Conservation (phyloP, 2,329 filamentous ascomycete genomes). For the Trichoderma lentiforme region DNA sequence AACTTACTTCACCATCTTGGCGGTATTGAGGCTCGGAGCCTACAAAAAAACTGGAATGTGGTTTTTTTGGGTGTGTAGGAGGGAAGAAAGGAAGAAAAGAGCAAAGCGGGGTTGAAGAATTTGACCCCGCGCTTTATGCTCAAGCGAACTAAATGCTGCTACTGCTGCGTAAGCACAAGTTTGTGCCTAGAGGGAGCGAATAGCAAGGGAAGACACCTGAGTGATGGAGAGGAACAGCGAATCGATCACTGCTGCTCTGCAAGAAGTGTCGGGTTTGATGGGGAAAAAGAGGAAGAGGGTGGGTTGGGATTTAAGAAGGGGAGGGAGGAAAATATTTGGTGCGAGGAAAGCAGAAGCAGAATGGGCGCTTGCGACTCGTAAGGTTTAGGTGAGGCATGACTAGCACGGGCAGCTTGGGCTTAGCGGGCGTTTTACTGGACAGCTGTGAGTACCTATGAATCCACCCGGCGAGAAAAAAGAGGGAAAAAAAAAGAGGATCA, state of each 20-base stretch:
- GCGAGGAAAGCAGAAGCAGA: background rate
- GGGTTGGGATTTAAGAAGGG: slow-evolving; percentile 11
- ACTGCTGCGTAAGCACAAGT: slow-evolving; percentile 16
- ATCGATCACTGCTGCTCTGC: slow-evolving; percentile 38
- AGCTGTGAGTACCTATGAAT: slow-evolving; percentile 21
- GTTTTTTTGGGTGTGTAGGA: slow-evolving; percentile 32
- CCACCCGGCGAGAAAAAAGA: slow-evolving; percentile 21
- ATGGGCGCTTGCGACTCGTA: background rate
- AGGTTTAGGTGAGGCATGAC: slow-evolving; percentile 19
- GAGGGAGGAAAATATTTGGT: background rate
- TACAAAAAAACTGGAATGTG: slow-evolving; percentile 36
- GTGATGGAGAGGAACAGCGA: slow-evolving; percentile 32
- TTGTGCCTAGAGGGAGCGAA: slow-evolving; percentile 16
- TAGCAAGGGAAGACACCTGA: background rate
- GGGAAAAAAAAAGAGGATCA: slow-evolving; percentile 25
- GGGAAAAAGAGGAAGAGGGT: slow-evolving; percentile 11
- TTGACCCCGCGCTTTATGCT: slow-evolving; percentile 39
- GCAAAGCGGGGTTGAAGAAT: slow-evolving; percentile 47
- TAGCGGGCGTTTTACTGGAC: slow-evolving; percentile 4
- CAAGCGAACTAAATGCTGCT: slow-evolving; percentile 20
- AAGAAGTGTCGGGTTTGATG: slow-evolving; percentile 36
- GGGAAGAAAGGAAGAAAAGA: slow-evolving; percentile 31
- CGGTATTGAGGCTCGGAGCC: slow-evolving; percentile 63
- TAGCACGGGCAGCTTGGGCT: slow-evolving; percentile 22
- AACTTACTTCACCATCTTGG: slow-evolving; percentile 99